These are phyloP conservation scores for Cutaneotrichosporon sp. DNA, from an alignment of 1,284 basidiomycete genomes.

Conservation along the genomic window DNA sequence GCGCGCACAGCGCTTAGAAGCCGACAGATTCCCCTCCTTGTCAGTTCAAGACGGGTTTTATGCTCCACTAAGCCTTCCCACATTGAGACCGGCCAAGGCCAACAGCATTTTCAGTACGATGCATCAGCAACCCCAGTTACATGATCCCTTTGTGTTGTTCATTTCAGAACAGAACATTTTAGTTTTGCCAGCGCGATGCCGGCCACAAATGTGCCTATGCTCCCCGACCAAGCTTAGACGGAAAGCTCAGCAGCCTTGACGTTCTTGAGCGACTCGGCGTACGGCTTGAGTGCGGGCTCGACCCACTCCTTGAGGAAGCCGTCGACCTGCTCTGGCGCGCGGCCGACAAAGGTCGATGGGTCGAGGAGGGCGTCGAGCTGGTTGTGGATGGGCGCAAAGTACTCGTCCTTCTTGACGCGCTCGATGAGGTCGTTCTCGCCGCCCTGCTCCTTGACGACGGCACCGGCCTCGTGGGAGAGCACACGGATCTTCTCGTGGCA, in stretches of 20 bases:
- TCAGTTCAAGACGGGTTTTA: too few species aligned
- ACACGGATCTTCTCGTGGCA: conserved; percentile 96
- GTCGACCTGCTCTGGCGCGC: conserved; percentile 91
- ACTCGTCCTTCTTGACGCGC: conserved; percentile 63
- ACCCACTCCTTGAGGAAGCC: conserved; percentile 85
- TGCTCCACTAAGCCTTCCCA: too few species aligned
- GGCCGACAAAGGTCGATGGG: conserved; percentile 78
- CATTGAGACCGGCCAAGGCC: too few species aligned
- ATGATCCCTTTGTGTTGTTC: too few species aligned
- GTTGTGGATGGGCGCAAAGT: conserved; percentile 57
- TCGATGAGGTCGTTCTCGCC: conserved; percentile 95
- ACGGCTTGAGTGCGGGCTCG: conserved; percentile 67
- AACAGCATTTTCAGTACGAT: too few species aligned
- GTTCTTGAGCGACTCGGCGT: conserved; percentile 58
- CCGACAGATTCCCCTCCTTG: too few species aligned
- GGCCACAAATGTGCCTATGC: too few species aligned
- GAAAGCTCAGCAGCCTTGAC: conserved; percentile 56
- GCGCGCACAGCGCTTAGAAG: too few species aligned
- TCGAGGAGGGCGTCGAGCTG: conserved; percentile 58
- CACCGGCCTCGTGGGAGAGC: conserved; percentile 89
- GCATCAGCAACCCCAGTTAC: too few species aligned
- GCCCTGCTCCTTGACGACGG: conserved; percentile 92
- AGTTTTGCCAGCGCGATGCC: too few species aligned
- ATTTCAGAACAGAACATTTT: too few species aligned
- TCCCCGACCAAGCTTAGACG: too few species aligned